Percentiles rank a stretch among this genome's conserved stretches.
Evolutionary conservation across 352 stramenopile species (phyloP).

Genomic region (Phytophthora cactorum): DNA sequence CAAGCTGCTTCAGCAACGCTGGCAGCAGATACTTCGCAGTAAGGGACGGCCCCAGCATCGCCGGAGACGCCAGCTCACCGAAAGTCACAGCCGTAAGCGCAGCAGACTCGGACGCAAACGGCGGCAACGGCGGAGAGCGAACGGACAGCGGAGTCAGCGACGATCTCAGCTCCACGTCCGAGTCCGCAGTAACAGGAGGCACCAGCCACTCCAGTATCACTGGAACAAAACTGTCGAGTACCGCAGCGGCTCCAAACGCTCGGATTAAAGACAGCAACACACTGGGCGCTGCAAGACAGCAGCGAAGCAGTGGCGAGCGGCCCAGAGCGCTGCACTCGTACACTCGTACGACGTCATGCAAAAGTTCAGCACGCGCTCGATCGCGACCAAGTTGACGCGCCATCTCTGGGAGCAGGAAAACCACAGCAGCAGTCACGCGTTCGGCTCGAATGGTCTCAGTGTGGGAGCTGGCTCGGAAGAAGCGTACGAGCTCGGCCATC

Average conservation of each 20-base stretch:
- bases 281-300: constrained; percentile 54
- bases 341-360: constrained; percentile 54
- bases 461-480: constrained; percentile 57
- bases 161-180: constrained; percentile 16
- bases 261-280: constrained; percentile 52
- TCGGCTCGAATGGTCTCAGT: constrained; percentile 48
- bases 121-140: constrained; percentile 11
- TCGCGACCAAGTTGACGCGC: constrained; percentile 46
- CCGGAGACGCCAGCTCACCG: constrained; percentile 56
- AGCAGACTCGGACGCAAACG: constrained; percentile 57
- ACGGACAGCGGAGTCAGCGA: constrained; percentile 24
- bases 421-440: constrained; percentile 55
- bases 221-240: constrained; percentile 66
- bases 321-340: constrained; percentile 66
- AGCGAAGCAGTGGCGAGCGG: constrained; percentile 28
- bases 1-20: constrained; percentile 56
- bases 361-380: constrained; percentile 38
- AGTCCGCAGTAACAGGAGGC: constrained; percentile 21
- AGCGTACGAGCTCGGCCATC: constrained; percentile 57
- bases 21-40: constrained; percentile 70
- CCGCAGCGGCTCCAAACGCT: constrained; percentile 49
- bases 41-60: constrained; percentile 62
- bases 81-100: constrained; percentile 50
- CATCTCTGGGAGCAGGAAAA: constrained; percentile 65
- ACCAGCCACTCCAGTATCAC: constrained; percentile 75